phyloP scores from a whole-genome alignment of 139 green algal species.

The Chlamydomonas incerta region DNA sequence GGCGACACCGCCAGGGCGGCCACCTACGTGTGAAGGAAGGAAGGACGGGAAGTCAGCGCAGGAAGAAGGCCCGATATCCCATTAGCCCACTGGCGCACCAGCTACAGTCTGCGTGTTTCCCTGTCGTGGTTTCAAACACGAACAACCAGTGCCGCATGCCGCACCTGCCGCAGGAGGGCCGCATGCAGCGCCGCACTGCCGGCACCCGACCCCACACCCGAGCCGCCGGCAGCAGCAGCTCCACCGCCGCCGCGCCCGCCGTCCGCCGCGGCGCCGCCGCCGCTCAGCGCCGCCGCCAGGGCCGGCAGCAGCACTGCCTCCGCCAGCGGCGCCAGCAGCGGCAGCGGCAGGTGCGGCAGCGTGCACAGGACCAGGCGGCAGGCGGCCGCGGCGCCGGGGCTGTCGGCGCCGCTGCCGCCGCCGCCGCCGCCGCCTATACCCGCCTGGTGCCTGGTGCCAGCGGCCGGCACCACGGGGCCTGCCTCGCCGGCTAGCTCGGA shows the following conservation, averaged over 20 bases:
- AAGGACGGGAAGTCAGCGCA: too few species aligned
- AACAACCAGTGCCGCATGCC: too few species aligned
- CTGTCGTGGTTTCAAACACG: too few species aligned
- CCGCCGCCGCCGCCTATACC: too few species aligned
- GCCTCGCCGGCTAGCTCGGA: too few species aligned
- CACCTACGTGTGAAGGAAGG: too few species aligned
- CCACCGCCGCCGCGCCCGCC: neutral
- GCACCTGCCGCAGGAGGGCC: neutral
- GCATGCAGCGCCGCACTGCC: neutral
- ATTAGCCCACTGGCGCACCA: too few species aligned
- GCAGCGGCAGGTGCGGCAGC: slow-evolving; percentile 13
- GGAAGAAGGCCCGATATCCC: too few species aligned
- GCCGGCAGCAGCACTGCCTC: slow-evolving; percentile 36
- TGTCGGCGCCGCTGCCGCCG: neutral
- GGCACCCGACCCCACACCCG: neutral
- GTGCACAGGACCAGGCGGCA: neutral
- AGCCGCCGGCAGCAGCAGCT: neutral
- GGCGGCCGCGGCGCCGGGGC: neutral
- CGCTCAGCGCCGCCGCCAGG: neutral
- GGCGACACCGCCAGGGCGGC: too few species aligned
- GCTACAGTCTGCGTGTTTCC: too few species aligned
- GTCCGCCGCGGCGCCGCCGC: neutral
- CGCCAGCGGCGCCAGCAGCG: slow-evolving; percentile 29
- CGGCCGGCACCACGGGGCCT: too few species aligned
- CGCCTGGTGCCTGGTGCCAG: too few species aligned